Conservation (phyloP, 345 rosid genomes). For the Litchi chinensis region DNA sequence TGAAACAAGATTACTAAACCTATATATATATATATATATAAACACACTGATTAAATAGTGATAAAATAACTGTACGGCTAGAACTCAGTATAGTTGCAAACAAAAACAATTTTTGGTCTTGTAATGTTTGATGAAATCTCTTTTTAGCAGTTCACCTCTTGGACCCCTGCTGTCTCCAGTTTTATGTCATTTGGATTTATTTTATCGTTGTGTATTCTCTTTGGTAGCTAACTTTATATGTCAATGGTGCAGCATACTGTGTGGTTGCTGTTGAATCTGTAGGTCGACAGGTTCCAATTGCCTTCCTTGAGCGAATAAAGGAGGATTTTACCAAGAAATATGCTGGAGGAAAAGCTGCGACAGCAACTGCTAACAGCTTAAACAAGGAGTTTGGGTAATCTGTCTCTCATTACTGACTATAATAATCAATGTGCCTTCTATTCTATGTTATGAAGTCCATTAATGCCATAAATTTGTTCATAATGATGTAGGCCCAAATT, state of each 20-base stretch:
- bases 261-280: constrained; percentile 67
- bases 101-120: neutral
- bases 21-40: neutral
- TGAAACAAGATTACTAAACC: neutral
- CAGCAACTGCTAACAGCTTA: constrained; percentile 51
- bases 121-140: neutral
- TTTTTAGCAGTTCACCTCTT: neutral
- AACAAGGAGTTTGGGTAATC: constrained; percentile 57
- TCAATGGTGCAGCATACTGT: constrained; percentile 54
- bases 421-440: neutral
- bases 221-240: neutral
- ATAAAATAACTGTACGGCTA: neutral
- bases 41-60: neutral
- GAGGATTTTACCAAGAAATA: constrained; percentile 56
- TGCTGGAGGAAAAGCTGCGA: constrained; percentile 57
- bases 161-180: neutral
- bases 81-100: neutral
- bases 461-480: neutral
- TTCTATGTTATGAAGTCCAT: neutral
- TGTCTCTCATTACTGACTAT: neutral
- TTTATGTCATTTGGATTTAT: neutral
- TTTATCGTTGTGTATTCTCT: neutral
- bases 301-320: constrained; percentile 61
- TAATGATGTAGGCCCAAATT: constrained; percentile 45
- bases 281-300: constrained; percentile 63